Evolutionary conservation across 441 rosid species (phyloP).

Genomic region (Bocquillonia castaneifolia): DNA sequence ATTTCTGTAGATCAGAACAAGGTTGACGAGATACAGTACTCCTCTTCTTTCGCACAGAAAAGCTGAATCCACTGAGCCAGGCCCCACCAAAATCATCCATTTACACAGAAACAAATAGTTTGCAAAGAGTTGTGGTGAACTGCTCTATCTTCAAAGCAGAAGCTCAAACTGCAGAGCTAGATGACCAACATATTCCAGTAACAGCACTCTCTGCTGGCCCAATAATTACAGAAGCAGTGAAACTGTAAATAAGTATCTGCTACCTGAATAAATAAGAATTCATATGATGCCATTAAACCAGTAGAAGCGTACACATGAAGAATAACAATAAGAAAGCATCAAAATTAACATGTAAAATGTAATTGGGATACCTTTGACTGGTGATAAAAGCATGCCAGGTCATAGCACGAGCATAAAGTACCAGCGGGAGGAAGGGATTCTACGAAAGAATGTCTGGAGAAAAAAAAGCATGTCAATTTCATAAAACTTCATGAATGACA

Average conservation of each 20-base stretch:
- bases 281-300: neutral
- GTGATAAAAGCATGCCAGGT: neutral
- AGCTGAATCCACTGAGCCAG: conserved; percentile 32
- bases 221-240: conserved; percentile 8
- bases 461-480: neutral
- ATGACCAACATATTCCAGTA: conserved; percentile 4
- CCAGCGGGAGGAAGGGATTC: neutral
- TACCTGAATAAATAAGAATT: neutral
- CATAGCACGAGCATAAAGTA: neutral
- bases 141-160: neutral
- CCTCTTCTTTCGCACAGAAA: conserved; percentile 51
- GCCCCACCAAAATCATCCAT: conserved; percentile 46
- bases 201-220: conserved; percentile 18
- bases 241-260: neutral
- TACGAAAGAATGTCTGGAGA: neutral
- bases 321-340: conserved; percentile 1
- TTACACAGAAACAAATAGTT: neutral
- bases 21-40: conserved; percentile 52
- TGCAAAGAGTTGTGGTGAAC: neutral
- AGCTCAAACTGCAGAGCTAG: conserved; percentile 5
- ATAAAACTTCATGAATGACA: neutral
- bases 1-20: conserved; percentile 30
- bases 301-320: neutral
- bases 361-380: neutral
- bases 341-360: neutral